Evolutionary conservation across 495 filamentous ascomycete genomes (phyloP).

Genomic region (Trichoderma asperelloides): DNA sequence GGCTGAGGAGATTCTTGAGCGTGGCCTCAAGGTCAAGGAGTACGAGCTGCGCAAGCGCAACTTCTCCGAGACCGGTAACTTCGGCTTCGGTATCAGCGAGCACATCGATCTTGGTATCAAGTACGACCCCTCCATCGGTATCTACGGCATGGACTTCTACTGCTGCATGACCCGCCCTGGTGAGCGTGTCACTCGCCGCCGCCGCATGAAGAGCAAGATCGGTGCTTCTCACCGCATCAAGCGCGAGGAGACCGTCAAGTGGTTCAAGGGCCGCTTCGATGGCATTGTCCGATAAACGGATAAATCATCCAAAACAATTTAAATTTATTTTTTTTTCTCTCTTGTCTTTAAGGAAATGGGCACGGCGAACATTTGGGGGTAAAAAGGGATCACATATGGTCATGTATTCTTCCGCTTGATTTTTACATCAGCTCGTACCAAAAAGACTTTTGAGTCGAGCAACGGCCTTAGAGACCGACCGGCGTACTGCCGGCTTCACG

Average conservation of each 20-base stretch:
- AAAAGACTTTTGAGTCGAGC: slow-evolving; percentile 34
- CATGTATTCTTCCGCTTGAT: slow-evolving; percentile 30
- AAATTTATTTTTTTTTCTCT: slow-evolving; percentile 8
- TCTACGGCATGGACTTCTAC: slow-evolving; percentile 99
- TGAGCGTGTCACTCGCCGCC: slow-evolving; percentile 92
- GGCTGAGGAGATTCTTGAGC: slow-evolving; percentile 99
- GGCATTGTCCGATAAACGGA: slow-evolving; percentile 80
- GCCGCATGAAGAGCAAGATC: slow-evolving; percentile 77
- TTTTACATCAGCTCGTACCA: slow-evolving; percentile 32
- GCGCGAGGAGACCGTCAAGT: slow-evolving; percentile 89
- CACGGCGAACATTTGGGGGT: slow-evolving; percentile 23
- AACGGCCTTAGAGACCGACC: slow-evolving; percentile 57
- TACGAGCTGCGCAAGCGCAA: slow-evolving; percentile 98
- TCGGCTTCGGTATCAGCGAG: slow-evolving; percentile 99
- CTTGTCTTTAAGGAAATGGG: slow-evolving; percentile 10
- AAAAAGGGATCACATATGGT: slow-evolving; percentile 29
- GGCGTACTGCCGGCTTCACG: slow-evolving; percentile 48
- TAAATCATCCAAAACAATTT: slow-evolving; percentile 16
- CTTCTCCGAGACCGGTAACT: slow-evolving; percentile 99
- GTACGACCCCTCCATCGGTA: slow-evolving; percentile 98
- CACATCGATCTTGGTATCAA: slow-evolving; percentile 99
- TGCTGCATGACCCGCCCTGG: slow-evolving; percentile 99
- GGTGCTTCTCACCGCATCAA: slow-evolving; percentile 87
- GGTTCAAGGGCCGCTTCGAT: slow-evolving; percentile 99
- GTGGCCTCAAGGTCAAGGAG: slow-evolving; percentile 99